Conservation (phyloP, 2,329 filamentous ascomycete species). For the Fusarium sp. region DNA sequence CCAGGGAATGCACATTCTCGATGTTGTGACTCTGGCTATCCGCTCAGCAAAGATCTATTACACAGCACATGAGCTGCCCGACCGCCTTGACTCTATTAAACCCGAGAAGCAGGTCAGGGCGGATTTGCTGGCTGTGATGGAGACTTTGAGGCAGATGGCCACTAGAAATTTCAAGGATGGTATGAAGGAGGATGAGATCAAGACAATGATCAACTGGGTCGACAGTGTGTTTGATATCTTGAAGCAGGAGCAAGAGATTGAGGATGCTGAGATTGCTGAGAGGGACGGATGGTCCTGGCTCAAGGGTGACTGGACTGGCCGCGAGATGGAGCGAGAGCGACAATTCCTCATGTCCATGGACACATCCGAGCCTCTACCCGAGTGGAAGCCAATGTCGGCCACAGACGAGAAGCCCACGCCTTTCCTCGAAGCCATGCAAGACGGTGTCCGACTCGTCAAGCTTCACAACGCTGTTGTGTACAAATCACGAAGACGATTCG, state of each 20-base stretch:
- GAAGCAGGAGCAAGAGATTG: slow-evolving; percentile 78
- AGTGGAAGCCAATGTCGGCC: slow-evolving; percentile 67
- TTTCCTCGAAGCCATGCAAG: slow-evolving; percentile 79
- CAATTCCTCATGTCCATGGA: slow-evolving; percentile 84
- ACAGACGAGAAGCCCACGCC: slow-evolving; percentile 69
- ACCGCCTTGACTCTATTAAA: slow-evolving; percentile 86
- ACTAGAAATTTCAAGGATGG: slow-evolving; percentile 87
- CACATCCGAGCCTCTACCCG: slow-evolving; percentile 69
- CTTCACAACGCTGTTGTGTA: slow-evolving; percentile 91
- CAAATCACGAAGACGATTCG: slow-evolving; percentile 87
- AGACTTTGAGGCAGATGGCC: slow-evolving; percentile 92
- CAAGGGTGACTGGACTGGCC: slow-evolving; percentile 77
- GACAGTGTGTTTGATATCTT: slow-evolving; percentile 81
- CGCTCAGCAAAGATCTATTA: slow-evolving; percentile 96
- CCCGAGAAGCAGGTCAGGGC: slow-evolving; percentile 86
- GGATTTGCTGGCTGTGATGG: slow-evolving; percentile 86
- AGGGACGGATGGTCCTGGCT: slow-evolving; percentile 84
- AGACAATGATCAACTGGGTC: slow-evolving; percentile 83
- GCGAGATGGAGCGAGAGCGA: slow-evolving; percentile 81
- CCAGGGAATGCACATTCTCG: slow-evolving; percentile 90
- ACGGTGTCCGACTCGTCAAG: slow-evolving; percentile 82
- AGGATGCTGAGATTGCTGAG: slow-evolving; percentile 76
- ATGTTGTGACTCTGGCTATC: slow-evolving; percentile 95
- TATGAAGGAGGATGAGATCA: slow-evolving; percentile 80
- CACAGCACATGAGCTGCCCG: slow-evolving; percentile 87